Evolutionary conservation across 1,284 basidiomycete species (phyloP).

Genomic region (Flammula alnicola): DNA sequence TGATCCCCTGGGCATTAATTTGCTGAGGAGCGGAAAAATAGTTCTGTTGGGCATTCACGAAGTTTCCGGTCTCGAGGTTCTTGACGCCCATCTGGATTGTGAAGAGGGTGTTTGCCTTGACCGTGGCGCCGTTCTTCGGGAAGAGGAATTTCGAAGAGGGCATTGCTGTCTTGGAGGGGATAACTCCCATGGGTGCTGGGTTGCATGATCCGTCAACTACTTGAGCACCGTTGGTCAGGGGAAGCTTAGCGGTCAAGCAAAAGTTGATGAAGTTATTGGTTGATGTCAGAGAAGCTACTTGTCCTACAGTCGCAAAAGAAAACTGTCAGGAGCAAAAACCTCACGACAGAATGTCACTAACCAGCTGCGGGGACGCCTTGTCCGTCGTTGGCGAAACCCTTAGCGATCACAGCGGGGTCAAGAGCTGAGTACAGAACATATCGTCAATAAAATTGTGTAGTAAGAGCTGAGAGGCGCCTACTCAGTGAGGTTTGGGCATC

Average conservation of each 20-base stretch:
- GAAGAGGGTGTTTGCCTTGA: constrained; percentile 54
- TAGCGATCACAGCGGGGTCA: constrained; percentile 48
- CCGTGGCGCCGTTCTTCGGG: constrained; percentile 51
- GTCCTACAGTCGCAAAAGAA: constrained; percentile 33
- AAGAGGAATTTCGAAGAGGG: constrained; percentile 58
- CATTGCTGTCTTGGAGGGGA: constrained; percentile 52
- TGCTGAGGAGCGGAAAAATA: constrained; percentile 68
- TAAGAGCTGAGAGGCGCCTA: constrained; percentile 17
- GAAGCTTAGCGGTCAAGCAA: constrained; percentile 38
- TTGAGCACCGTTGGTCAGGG: constrained; percentile 53
- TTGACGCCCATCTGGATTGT: constrained; percentile 54
- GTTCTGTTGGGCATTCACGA: constrained; percentile 58
- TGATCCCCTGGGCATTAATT: constrained; percentile 51
- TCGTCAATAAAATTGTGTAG: not conserved
- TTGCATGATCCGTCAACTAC: constrained; percentile 62
- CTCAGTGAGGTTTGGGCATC: constrained; percentile 45
- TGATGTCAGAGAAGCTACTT: constrained; percentile 59
- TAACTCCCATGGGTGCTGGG: constrained; percentile 58
- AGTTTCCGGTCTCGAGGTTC: constrained; percentile 57
- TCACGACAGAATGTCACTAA: not conserved
- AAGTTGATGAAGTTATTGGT: constrained; percentile 74
- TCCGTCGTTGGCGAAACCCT: constrained; percentile 51
- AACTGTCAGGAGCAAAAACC: not conserved
- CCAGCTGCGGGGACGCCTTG: constrained; percentile 29
- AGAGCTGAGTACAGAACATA: constrained; percentile 43